Conservation (phyloP, 1,284 basidiomycete species). For the Sanghuangporus sanghuang region DNA sequence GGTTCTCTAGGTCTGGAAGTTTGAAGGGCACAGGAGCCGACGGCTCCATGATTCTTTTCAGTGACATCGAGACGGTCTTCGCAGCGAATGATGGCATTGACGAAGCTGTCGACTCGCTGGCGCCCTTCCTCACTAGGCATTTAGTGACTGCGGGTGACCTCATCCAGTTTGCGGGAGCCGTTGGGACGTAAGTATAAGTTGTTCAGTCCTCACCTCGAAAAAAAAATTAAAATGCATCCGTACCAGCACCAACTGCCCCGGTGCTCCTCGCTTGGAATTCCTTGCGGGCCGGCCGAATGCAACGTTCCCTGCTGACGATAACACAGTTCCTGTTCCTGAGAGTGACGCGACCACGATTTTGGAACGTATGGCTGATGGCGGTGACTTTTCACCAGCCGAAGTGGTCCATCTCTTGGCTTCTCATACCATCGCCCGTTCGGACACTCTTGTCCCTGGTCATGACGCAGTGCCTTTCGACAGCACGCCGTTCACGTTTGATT, state of each 20-base stretch:
- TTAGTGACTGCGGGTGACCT: slow-evolving; percentile 26
- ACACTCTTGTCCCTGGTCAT: slow-evolving; percentile 17
- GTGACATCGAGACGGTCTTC: slow-evolving; percentile 19
- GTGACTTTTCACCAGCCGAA: slow-evolving; percentile 23
- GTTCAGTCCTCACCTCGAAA: neutral
- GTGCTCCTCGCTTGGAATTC: slow-evolving; percentile 26
- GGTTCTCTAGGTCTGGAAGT: slow-evolving; percentile 17
- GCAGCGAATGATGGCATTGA: slow-evolving; percentile 26
- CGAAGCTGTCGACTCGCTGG: slow-evolving; percentile 24
- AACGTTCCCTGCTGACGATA: slow-evolving; percentile 23
- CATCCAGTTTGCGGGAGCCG: slow-evolving; percentile 29
- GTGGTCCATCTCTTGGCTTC: neutral
- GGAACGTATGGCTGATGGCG: slow-evolving; percentile 21
- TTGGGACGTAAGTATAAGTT: slow-evolving; percentile 18
- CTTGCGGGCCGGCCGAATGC: slow-evolving; percentile 23
- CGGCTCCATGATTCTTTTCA: slow-evolving; percentile 18
- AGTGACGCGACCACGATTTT: slow-evolving; percentile 26
- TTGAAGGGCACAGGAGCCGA: slow-evolving; percentile 15
- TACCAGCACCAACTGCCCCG: slow-evolving; percentile 26
- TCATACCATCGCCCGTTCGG: slow-evolving; percentile 15
- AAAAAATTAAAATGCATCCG: neutral
- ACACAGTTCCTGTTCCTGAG: slow-evolving; percentile 24
- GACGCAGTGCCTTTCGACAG: slow-evolving; percentile 19
- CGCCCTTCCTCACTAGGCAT: slow-evolving; percentile 23
- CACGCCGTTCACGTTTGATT: slow-evolving; percentile 21